Percentiles rank a stretch among this genome's conserved stretches.
These are phyloP conservation scores for Oehlia diaphana DNA, from an alignment of 192 early-diverging fungal genomes.

Conservation along the genomic window DNA sequence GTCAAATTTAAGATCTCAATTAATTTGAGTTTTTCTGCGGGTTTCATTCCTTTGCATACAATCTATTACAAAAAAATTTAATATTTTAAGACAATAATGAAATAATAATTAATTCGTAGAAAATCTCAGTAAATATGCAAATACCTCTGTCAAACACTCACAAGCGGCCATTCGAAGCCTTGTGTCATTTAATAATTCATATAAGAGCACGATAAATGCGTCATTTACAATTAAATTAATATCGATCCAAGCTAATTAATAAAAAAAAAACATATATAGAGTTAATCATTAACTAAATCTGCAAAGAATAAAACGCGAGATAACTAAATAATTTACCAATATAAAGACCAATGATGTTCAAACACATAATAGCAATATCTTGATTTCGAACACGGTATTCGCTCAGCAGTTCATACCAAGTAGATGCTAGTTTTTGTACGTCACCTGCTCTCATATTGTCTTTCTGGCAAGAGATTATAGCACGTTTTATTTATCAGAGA, in stretches of 20 bases:
- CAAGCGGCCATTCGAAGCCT: slow-evolving; percentile 72
- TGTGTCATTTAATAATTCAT: slow-evolving; percentile 63
- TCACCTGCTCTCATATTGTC: slow-evolving; percentile 86
- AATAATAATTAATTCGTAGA: not conserved
- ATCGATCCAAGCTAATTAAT: slow-evolving; percentile 79
- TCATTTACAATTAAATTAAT: slow-evolving; percentile 87
- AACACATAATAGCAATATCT: slow-evolving; percentile 62
- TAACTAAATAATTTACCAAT: slow-evolving; percentile 45
- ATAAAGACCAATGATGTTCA: slow-evolving; percentile 83
- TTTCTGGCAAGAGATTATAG: slow-evolving; percentile 49
- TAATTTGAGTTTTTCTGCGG: slow-evolving; percentile 85
- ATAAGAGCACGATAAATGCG: slow-evolving; percentile 72
- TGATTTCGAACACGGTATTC: slow-evolving; percentile 57
- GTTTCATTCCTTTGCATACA: slow-evolving; percentile 90
- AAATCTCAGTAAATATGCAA: not conserved
- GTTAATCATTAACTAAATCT: not conserved
- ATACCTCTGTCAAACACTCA: slow-evolving; percentile 74
- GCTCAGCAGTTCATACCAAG: slow-evolving; percentile 75
- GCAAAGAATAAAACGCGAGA: not conserved
- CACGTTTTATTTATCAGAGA: not conserved
- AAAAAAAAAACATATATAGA: no score
- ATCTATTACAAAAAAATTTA: slow-evolving; percentile 41
- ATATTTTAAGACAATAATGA: not conserved
- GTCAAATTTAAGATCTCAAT: slow-evolving; percentile 73
- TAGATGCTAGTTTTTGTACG: slow-evolving; percentile 66